Conservation (phyloP, 768 basidiomycete species). For the Boletellus emodensis region DNA sequence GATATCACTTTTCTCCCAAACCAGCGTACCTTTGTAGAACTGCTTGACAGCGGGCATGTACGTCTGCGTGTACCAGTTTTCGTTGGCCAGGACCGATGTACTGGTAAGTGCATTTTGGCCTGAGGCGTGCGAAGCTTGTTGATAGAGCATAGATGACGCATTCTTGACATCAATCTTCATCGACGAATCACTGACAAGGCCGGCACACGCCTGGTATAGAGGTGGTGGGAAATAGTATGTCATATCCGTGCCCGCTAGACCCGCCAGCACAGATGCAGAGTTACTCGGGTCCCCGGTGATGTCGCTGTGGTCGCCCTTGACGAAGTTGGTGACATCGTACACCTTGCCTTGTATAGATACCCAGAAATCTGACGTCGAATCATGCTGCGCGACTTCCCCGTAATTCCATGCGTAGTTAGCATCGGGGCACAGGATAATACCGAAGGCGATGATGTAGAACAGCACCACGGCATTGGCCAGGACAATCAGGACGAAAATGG, state of each 20-base stretch:
- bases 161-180: constrained; percentile 45
- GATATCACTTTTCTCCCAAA: constrained; percentile 42
- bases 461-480: constrained; percentile 50
- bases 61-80: constrained; percentile 53
- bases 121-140: constrained; percentile 53
- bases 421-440: constrained; percentile 56
- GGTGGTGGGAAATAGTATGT: constrained; percentile 63
- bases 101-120: constrained; percentile 41
- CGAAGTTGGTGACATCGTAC: constrained; percentile 58
- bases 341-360: constrained; percentile 60
- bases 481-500: constrained; percentile 59
- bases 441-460: constrained; percentile 67
- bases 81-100: constrained; percentile 33
- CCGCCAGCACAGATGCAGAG: constrained; percentile 40
- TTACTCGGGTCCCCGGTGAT: constrained; percentile 51
- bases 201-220: constrained; percentile 53
- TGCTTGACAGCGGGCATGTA: constrained; percentile 54
- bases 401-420: constrained; percentile 57
- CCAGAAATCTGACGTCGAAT: constrained; percentile 51
- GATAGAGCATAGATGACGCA: constrained; percentile 38
- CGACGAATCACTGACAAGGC: constrained; percentile 45
- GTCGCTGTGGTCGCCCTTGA: constrained; percentile 61
- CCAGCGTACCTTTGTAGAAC: constrained; percentile 59
- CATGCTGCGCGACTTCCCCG: constrained; percentile 49
- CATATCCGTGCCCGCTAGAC: constrained; percentile 60